Percentiles rank a stretch among this genome's conserved stretches.
These are phyloP conservation scores for Actinomortierella ambigua DNA, from an alignment of 371 early-diverging fungal genomes.

Conservation along the genomic window DNA sequence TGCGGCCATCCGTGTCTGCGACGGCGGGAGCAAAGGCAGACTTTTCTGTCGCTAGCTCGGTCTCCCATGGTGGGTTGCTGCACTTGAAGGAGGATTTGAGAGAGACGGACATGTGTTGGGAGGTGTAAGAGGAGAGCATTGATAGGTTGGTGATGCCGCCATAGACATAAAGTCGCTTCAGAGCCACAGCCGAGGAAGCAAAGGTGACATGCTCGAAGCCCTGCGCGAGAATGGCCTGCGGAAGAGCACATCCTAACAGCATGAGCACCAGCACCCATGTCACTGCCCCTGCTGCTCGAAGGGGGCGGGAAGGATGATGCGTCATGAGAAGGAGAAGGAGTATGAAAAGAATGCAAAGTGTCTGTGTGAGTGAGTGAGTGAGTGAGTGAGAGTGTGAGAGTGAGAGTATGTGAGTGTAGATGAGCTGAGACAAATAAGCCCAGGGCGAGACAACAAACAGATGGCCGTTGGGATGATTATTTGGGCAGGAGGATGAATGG, in stretches of 20 bases:
- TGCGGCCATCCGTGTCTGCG: background rate
- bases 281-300: background rate
- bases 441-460: no score
- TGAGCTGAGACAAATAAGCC: background rate
- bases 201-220: conserved; percentile 26
- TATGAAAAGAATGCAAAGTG: background rate
- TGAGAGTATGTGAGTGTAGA: background rate
- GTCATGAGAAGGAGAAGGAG: background rate
- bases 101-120: conserved; percentile 23
- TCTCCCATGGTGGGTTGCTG: conserved; percentile 24
- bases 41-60: no score
- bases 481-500: no score
- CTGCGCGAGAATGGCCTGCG: background rate
- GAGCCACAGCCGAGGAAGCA: conserved; percentile 21
- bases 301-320: background rate
- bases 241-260: background rate
- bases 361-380: background rate
- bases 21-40: no score
- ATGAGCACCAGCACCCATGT: background rate
- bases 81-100: conserved; percentile 18
- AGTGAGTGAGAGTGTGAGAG: background rate
- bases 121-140: conserved; percentile 9
- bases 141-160: conserved; percentile 27
- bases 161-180: conserved; percentile 22
- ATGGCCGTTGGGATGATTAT: no score